Base-by-base conservation (phyloP, 208 protist species). In the Leishmania major region DNA sequence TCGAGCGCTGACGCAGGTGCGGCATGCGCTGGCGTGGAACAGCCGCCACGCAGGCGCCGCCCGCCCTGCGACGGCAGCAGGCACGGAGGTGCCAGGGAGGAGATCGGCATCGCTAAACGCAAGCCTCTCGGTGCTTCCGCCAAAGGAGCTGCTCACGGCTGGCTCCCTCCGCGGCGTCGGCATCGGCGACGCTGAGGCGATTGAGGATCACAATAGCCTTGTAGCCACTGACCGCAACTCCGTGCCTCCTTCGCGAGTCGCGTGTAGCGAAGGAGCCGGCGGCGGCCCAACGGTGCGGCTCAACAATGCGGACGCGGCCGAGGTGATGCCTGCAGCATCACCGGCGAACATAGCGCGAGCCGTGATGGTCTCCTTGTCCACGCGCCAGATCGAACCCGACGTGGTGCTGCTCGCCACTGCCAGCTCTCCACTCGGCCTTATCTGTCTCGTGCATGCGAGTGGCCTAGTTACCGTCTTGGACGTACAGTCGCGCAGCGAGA, bases 361-460 rank as follows among this genome's bases (percentile, higher is more conserved):
- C 55, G n/a, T 51, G 31, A 78, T 79, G 59, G 71, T 47, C 35
- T 59, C 43, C 22, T 62, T 55, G 11, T 53, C 57, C 40, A 72
- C 79, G 70, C 71, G 62, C 60, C 81, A 77, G 64, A 80, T 94
- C 35, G 93, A 96, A 77, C 87, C 91, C 3, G 93, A 96, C 78
- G 93, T 90, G 19, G 93, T 96, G 73, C 91, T 90, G 62, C 86
- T 96, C 59, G 88, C 94, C 25, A 80, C 90, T 2, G 85, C 92
- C 19, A 96, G 93, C 75, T 62, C 78, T 3, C 78, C 87, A 5
- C 80, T 96, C 22, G 87, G 90, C n/a, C 79, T 94, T 2, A 66
- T 93, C 15, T 96, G 93, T 79, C 81, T 96, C 67, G 93, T 96
- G 37, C 93, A 94, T 67, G 87, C 93, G 13, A 94, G 91, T 75